phyloP scores from a whole-genome alignment of 75 land plant species.

The Selaginella moellendorffii region DNA sequence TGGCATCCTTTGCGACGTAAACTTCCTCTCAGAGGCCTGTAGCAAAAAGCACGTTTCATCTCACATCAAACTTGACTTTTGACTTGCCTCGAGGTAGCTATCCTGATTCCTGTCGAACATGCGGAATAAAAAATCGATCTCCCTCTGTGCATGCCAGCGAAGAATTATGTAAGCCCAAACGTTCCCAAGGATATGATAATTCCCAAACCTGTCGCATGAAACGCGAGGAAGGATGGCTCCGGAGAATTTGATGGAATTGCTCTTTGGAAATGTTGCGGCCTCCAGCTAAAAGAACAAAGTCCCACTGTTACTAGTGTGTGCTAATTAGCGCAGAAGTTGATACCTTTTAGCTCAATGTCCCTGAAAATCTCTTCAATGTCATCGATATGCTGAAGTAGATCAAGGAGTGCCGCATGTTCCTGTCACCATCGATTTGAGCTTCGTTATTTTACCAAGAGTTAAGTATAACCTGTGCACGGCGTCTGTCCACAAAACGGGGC shows the following conservation, averaged over 20 bases:
- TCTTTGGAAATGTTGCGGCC: conserved; percentile 12
- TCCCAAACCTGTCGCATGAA: conserved; percentile 16
- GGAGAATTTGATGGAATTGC: conserved; percentile 17
- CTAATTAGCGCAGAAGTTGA: too few relatives aligned
- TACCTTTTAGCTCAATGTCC: conserved; percentile 23
- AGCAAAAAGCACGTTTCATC: too few relatives aligned
- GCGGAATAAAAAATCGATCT: conserved; percentile 25
- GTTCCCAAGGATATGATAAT: not conserved
- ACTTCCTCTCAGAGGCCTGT: too few relatives aligned
- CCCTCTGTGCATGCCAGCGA: conserved; percentile 32
- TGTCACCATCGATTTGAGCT: conserved; percentile 7
- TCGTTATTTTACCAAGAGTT: too few relatives aligned
- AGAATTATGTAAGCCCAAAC: conserved; percentile 6
- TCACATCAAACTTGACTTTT: too few relatives aligned
- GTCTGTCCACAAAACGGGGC: conserved; percentile 24
- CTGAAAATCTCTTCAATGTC: conserved; percentile 37
- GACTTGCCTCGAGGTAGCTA: conserved; percentile 29
- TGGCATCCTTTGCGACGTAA: too few relatives aligned
- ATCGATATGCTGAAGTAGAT: conserved; percentile 33
- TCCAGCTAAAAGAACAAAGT: conserved; percentile 16
- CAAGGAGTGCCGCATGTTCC: conserved; percentile 37
- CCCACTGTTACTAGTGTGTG: too few relatives aligned
- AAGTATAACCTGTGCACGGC: conserved; percentile 38
- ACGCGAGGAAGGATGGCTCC: conserved; percentile 23
- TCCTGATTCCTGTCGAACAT: conserved; percentile 24